Conservation (phyloP, 2,329 filamentous ascomycete species). For the Penicillium sp. region DNA sequence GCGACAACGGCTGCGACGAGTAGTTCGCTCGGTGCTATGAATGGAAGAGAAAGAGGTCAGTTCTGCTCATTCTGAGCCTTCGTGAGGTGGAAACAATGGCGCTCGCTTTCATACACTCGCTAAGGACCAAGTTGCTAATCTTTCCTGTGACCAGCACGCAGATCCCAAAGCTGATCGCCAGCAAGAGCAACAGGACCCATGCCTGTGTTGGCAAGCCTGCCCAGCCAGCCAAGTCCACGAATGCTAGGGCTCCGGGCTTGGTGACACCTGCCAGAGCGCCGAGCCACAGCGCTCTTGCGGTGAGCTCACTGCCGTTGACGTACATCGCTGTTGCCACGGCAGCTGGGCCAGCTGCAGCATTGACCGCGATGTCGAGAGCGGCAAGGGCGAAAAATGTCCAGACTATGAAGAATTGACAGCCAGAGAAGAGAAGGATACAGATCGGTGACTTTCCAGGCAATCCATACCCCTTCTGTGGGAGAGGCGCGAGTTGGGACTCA, state of each 20-base stretch:
- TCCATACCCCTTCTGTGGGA: too few relatives aligned
- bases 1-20: slow-evolving; percentile 18
- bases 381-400: slow-evolving; percentile 18
- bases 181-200: slow-evolving; percentile 14
- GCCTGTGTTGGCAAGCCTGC: slow-evolving; percentile 14
- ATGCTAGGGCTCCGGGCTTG: slow-evolving; percentile 15
- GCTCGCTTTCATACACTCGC: slow-evolving; percentile 15
- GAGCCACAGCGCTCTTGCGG: slow-evolving; percentile 14
- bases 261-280: slow-evolving; percentile 16
- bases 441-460: too few relatives aligned
- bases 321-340: slow-evolving; percentile 17
- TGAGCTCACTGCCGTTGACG: slow-evolving; percentile 14
- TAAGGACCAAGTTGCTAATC: slow-evolving; percentile 17
- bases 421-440: too few relatives aligned
- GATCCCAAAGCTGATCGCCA: slow-evolving; percentile 16
- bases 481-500: too few relatives aligned
- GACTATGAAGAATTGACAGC: slow-evolving; percentile 1
- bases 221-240: slow-evolving; percentile 14
- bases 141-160: slow-evolving; percentile 17
- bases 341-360: slow-evolving; percentile 17
- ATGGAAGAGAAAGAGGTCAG: neutral
- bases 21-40: slow-evolving; percentile 13
- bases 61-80: too few relatives aligned
- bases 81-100: too few relatives aligned
- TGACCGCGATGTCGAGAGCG: slow-evolving; percentile 15